Evolutionary conservation across 2,329 filamentous ascomycete genomes (phyloP).

Genomic region (Penicillium sp.): DNA sequence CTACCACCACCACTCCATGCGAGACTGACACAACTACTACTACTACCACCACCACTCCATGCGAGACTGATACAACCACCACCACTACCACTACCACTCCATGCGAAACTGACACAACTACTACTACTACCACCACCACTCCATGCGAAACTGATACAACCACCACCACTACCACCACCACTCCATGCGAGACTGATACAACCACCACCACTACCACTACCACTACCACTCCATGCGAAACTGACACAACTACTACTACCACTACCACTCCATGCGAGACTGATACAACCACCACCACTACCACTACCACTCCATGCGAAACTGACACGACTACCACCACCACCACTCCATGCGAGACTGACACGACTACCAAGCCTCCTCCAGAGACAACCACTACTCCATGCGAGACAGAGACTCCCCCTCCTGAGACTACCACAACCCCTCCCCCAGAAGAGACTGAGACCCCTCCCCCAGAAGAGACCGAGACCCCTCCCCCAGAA

Average conservation of each 20-base stretch:
- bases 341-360: conserved; percentile 12
- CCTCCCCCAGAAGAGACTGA: neutral
- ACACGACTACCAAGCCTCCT: neutral
- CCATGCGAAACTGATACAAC: conserved; percentile 5
- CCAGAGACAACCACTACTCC: conserved; percentile 1
- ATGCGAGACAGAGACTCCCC: conserved; percentile 11
- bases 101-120: conserved; percentile 1
- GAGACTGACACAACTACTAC: neutral
- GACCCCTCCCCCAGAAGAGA: neutral
- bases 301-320: conserved; percentile 6
- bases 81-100: neutral
- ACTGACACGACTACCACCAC: neutral
- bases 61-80: neutral
- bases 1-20: neutral
- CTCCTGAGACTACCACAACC: neutral
- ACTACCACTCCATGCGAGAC: conserved; percentile 4
- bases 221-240: conserved; percentile 12
- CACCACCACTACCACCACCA: neutral
- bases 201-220: neutral
- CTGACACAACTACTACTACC: neutral
- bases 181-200: neutral
- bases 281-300: neutral
- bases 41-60: neutral
- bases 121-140: neutral
- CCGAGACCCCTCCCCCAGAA: neutral